A percentile compares a stretch with the other conserved stretches of the same genome.
These are phyloP conservation scores for Annulohypoxylon nitens DNA, from an alignment of 495 filamentous ascomycete species.

Conservation along the genomic window DNA sequence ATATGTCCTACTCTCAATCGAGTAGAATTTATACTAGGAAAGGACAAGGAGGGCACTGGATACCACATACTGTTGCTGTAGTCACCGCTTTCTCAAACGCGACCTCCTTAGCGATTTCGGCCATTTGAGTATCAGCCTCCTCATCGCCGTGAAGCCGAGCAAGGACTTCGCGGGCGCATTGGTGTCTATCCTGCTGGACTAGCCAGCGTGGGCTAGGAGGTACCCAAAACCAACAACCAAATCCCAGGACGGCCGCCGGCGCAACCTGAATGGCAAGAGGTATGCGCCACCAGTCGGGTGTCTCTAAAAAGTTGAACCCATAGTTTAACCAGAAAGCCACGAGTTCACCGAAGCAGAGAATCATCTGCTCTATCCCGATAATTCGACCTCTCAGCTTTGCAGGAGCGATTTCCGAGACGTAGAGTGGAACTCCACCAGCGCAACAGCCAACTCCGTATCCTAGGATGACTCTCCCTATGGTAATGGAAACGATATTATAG, in stretches of 20 bases:
- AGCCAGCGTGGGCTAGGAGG: slow-evolving; percentile 69
- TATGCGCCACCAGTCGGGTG: slow-evolving; percentile 63
- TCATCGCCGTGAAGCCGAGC: slow-evolving; percentile 63
- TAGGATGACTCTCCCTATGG: slow-evolving; percentile 63
- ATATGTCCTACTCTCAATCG: too few species aligned
- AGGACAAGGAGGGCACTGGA: too few species aligned
- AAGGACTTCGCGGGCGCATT: slow-evolving; percentile 61
- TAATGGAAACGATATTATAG: slow-evolving; percentile 62
- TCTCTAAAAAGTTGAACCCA: slow-evolving; percentile 57
- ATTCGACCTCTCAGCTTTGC: slow-evolving; percentile 60
- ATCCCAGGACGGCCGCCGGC: slow-evolving; percentile 53
- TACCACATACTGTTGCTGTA: slow-evolving; percentile 8
- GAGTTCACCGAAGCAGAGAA: slow-evolving; percentile 61
- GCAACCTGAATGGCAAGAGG: slow-evolving; percentile 66
- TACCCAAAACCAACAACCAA: slow-evolving; percentile 62
- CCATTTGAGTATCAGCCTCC: slow-evolving; percentile 61
- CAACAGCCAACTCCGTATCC: slow-evolving; percentile 67
- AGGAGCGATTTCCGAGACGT: slow-evolving; percentile 66
- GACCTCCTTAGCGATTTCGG: slow-evolving; percentile 49
- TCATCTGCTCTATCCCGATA: slow-evolving; percentile 66
- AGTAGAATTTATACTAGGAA: too few species aligned
- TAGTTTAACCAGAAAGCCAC: slow-evolving; percentile 63
- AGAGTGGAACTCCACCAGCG: slow-evolving; percentile 61
- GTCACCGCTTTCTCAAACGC: slow-evolving; percentile 48
- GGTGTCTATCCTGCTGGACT: slow-evolving; percentile 61